These are phyloP conservation scores for Vinca minor DNA, from an alignment of 257 asterid genomes.

Conservation along the genomic window DNA sequence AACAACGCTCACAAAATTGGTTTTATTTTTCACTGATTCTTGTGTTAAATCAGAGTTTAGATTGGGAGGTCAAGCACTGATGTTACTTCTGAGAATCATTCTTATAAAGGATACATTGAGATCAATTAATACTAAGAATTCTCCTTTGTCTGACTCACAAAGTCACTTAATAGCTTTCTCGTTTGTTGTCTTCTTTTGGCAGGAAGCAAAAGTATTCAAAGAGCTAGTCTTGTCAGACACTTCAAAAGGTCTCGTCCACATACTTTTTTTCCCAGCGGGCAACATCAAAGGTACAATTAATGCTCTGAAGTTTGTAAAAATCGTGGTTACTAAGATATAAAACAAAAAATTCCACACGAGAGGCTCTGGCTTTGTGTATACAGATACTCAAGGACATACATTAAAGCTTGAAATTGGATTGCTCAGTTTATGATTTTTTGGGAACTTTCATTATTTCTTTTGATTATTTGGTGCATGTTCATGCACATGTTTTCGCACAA, in stretches of 20 bases:
- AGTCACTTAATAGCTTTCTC: not conserved
- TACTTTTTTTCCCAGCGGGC: constrained; percentile 83
- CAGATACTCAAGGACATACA: not conserved
- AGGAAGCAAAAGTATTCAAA: constrained; percentile 61
- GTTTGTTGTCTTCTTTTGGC: constrained; percentile 21
- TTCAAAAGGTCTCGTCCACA: constrained; percentile 83
- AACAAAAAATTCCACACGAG: not conserved
- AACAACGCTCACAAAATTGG: not conserved
- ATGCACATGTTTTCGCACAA: not conserved
- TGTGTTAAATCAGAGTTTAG: not conserved
- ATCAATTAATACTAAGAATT: not conserved
- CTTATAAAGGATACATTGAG: not conserved
- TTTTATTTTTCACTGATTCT: not conserved
- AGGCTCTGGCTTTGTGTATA: not conserved
- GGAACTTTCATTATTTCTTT: not conserved
- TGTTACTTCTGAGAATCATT: not conserved
- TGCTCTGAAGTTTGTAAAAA: not conserved
- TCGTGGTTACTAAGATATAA: not conserved
- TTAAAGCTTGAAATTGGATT: not conserved
- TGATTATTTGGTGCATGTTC: not conserved
- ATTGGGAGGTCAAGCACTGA: not conserved
- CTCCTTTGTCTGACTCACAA: not conserved
- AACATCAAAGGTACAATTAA: constrained; percentile 62
- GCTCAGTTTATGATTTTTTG: not conserved
- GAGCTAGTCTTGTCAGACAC: constrained; percentile 57